Evolutionary conservation across 139 green algal species (phyloP).

Genomic region (Chlamydomonas incerta): DNA sequence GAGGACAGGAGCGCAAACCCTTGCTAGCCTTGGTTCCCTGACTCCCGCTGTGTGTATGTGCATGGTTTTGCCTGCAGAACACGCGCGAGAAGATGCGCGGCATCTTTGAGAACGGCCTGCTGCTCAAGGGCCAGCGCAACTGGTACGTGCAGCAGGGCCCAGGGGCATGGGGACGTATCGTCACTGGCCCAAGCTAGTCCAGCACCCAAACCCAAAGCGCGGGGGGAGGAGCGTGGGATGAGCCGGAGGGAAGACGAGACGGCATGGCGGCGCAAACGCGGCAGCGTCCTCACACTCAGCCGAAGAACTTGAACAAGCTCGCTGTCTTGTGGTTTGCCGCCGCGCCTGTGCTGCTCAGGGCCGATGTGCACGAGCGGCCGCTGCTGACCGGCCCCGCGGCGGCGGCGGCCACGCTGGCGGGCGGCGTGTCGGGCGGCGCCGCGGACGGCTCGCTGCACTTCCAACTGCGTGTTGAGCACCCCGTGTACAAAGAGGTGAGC

Average conservation of each 20-base stretch:
- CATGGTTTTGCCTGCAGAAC: not conserved
- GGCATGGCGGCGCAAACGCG: too few relatives aligned
- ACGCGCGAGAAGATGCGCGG: conserved; percentile 16
- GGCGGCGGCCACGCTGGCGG: not conserved
- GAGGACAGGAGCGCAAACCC: too few relatives aligned
- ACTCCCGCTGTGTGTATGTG: too few relatives aligned
- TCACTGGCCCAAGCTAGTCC: too few relatives aligned
- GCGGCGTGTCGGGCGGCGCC: conserved; percentile 8
- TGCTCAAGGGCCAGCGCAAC: conserved; percentile 43
- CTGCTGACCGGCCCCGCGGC: conserved; percentile 15
- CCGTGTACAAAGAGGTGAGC: not conserved
- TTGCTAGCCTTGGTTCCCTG: too few relatives aligned
- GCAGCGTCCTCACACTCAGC: too few relatives aligned
- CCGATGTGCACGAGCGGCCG: conserved; percentile 36
- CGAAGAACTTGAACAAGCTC: too few relatives aligned
- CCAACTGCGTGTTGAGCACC: conserved; percentile 33
- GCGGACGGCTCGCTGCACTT: conserved; percentile 34
- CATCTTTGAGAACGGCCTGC: conserved; percentile 19
- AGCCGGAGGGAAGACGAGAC: too few relatives aligned
- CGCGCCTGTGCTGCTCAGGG: not conserved
- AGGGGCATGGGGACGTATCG: too few relatives aligned
- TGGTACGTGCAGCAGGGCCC: not conserved
- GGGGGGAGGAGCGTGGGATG: too few relatives aligned
- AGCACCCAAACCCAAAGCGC: too few relatives aligned
- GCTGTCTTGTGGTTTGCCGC: too few relatives aligned